Percentiles rank a stretch among this genome's conserved stretches.
phyloP scores from a whole-genome alignment of 1,284 basidiomycete species.

The Papiliotrema flavescens region DNA sequence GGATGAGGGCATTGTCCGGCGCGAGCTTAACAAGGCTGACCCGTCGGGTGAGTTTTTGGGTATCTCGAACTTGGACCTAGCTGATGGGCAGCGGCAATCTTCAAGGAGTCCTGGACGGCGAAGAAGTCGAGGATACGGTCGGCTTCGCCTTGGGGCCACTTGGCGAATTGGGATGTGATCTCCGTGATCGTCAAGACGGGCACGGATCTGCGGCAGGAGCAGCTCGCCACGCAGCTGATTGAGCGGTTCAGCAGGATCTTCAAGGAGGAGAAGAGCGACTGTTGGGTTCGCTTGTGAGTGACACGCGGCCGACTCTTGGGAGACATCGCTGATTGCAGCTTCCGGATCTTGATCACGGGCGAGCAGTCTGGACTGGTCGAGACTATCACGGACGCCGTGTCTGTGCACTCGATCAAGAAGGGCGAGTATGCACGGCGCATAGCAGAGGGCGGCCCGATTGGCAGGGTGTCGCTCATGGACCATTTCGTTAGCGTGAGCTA shows the following conservation, averaged over 20 bases:
- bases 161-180: conserved; percentile 72
- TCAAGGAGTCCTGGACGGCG: conserved; percentile 89
- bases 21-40: conserved; percentile 94
- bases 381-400: conserved; percentile 94
- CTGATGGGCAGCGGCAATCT: conserved; percentile 60
- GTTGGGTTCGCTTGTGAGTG: conserved; percentile 87
- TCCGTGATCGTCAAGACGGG: conserved; percentile 99
- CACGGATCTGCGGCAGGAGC: conserved; percentile 94
- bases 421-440: conserved; percentile 88
- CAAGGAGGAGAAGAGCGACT: conserved; percentile 84
- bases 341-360: conserved; percentile 89
- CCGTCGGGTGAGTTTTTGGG: conserved; percentile 63
- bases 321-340: conserved; percentile 39
- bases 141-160: conserved; percentile 90
- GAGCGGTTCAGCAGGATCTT: conserved; percentile 90
- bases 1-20: conserved; percentile 85
- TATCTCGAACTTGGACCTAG: background rate
- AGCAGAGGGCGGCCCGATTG: conserved; percentile 66
- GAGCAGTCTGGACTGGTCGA: conserved; percentile 89
- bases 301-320: background rate
- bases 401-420: conserved; percentile 99
- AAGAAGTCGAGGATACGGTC: conserved; percentile 95
- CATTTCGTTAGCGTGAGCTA: conserved; percentile 75
- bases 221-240: conserved; percentile 93
- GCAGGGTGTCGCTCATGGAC: conserved; percentile 81